Conservation (phyloP, 192 early-diverging fungal species). For the Linnemannia zychae region DNA sequence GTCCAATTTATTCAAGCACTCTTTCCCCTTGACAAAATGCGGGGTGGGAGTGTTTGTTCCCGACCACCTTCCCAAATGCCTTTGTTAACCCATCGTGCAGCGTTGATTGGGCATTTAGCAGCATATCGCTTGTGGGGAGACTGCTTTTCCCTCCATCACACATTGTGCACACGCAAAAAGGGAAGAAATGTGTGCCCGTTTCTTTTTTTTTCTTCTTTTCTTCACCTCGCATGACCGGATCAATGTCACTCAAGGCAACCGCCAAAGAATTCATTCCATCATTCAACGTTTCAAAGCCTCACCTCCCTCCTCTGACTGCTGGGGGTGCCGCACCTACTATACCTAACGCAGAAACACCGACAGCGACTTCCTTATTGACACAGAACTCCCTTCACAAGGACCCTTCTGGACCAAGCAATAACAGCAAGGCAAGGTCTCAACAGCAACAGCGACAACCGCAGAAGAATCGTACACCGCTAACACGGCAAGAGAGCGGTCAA, state of each 20-base stretch:
- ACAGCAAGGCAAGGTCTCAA: not conserved
- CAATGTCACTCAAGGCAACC: constrained; percentile 57
- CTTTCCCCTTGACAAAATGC: not conserved
- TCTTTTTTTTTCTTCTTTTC: constrained; percentile 17
- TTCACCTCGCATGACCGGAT: constrained; percentile 29
- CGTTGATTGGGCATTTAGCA: not conserved
- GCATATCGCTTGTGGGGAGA: not conserved
- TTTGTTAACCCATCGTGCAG: not conserved
- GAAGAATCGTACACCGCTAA: not conserved
- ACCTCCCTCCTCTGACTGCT: constrained; percentile 9
- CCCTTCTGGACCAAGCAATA: not conserved
- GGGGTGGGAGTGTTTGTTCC: not conserved
- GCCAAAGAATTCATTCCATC: constrained; percentile 57
- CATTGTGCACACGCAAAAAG: not conserved
- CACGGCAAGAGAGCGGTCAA: constrained; percentile 1
- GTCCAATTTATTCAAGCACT: too few relatives aligned
- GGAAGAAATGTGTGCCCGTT: not conserved
- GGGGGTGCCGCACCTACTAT: not conserved
- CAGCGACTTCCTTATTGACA: not conserved
- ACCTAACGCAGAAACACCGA: not conserved
- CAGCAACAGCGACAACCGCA: constrained; percentile 5
- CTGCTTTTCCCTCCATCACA: not conserved
- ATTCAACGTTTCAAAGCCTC: constrained; percentile 24
- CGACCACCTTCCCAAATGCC: not conserved
- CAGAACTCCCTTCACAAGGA: not conserved